phyloP scores from a whole-genome alignment of 2,329 filamentous ascomycete species.

The Mycosphaerella sp. region DNA sequence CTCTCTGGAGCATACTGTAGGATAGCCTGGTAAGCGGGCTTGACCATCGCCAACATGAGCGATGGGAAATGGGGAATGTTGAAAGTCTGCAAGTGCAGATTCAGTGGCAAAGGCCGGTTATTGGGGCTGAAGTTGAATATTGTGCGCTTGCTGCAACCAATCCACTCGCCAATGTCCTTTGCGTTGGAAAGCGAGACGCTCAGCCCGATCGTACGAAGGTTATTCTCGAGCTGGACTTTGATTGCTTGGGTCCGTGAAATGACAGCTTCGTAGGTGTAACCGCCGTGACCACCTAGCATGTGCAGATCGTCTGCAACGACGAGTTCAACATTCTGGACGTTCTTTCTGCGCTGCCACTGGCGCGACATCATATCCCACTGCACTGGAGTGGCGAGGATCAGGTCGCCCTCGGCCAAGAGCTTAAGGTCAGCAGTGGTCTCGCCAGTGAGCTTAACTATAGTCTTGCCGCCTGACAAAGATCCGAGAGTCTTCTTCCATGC shows the following conservation, averaged over 20 bases:
- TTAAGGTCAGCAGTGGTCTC: slow-evolving; percentile 89
- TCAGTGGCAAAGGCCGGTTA: slow-evolving; percentile 78
- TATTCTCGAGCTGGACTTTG: slow-evolving; percentile 75
- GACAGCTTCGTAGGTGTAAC: slow-evolving; percentile 90
- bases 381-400: slow-evolving; percentile 83
- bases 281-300: slow-evolving; percentile 77
- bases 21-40: slow-evolving; percentile 84
- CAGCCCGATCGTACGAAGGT: slow-evolving; percentile 80
- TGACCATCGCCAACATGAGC: slow-evolving; percentile 97
- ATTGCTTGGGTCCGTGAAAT: slow-evolving; percentile 99
- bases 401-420: slow-evolving; percentile 76
- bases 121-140: slow-evolving; percentile 98
- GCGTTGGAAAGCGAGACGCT: slow-evolving; percentile 91
- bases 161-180: slow-evolving; percentile 93
- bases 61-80: slow-evolving; percentile 95
- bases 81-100: slow-evolving; percentile 93
- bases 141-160: slow-evolving; percentile 94
- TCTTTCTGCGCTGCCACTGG: slow-evolving; percentile 95
- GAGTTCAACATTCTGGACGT: slow-evolving; percentile 80
- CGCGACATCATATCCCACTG: slow-evolving; percentile 97
- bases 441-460: slow-evolving; percentile 86
- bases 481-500: slow-evolving; percentile 80
- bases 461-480: slow-evolving; percentile 71
- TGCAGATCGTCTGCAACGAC: slow-evolving; percentile 96
- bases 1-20: slow-evolving; percentile 80